These are phyloP conservation scores for Mycena olivaceomarginata DNA, from an alignment of 768 basidiomycete species.

Conservation along the genomic window DNA sequence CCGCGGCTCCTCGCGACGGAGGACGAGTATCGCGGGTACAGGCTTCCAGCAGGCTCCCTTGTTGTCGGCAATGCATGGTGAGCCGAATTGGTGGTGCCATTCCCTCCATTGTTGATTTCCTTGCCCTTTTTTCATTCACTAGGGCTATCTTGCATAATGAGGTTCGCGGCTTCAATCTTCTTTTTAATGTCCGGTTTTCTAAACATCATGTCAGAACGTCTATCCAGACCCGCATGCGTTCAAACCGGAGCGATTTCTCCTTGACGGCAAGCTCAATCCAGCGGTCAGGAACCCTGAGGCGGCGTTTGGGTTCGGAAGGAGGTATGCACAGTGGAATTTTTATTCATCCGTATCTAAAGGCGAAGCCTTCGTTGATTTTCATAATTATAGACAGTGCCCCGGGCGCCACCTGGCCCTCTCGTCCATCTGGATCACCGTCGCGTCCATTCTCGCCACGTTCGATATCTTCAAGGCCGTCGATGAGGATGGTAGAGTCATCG, in stretches of 20 bases:
- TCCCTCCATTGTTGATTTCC: background rate
- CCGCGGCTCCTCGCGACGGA: slow-evolving; percentile 54
- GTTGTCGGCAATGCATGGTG: slow-evolving; percentile 51
- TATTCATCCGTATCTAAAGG: background rate
- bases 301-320: slow-evolving; percentile 50
- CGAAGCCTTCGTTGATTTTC: too few species aligned
- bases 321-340: too few species aligned
- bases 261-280: slow-evolving; percentile 45
- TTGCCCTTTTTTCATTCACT: background rate
- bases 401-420: background rate
- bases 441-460: background rate
- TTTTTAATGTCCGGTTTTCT: background rate
- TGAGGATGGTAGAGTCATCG: background rate
- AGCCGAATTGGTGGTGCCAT: background rate
- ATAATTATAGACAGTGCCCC: slow-evolving; percentile 6
- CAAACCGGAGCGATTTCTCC: slow-evolving; percentile 60
- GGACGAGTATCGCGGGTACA: slow-evolving; percentile 58
- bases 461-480: slow-evolving; percentile 24
- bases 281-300: slow-evolving; percentile 32
- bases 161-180: slow-evolving; percentile 10
- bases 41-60: slow-evolving; percentile 55
- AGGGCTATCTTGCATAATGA: slow-evolving; percentile 41
- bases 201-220: slow-evolving; percentile 14
- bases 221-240: slow-evolving; percentile 61
- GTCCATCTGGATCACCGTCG: background rate